These are phyloP conservation scores for Eucalyptus paniculata DNA, from an alignment of 345 rosid species.

Conservation along the genomic window DNA sequence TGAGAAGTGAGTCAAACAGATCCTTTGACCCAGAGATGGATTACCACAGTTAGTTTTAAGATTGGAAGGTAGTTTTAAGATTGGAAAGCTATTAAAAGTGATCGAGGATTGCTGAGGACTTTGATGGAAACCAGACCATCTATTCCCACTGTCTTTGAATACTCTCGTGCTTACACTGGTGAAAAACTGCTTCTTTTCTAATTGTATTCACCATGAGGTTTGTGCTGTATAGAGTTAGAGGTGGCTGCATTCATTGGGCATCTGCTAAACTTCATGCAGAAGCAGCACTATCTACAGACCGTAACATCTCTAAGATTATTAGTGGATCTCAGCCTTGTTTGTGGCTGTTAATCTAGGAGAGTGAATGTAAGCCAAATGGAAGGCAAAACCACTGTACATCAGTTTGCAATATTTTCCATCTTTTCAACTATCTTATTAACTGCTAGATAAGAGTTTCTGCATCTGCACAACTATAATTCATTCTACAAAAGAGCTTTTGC, in stretches of 20 bases:
- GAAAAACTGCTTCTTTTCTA: neutral
- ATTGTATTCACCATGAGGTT: neutral
- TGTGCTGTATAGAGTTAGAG: neutral
- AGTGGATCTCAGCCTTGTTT: neutral
- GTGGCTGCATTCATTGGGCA: neutral
- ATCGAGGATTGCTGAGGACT: neutral
- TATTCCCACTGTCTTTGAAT: neutral
- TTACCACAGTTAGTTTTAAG: neutral
- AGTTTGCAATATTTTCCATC: neutral
- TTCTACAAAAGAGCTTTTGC: neutral
- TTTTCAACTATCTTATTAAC: neutral
- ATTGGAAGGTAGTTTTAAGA: neutral
- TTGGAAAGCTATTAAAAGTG: neutral
- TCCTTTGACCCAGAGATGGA: neutral
- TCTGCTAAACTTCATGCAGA: neutral
- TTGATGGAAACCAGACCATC: neutral
- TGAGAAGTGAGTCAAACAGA: neutral
- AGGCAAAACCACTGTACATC: neutral
- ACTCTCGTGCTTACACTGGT: neutral
- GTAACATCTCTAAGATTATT: neutral
- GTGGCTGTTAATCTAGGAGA: neutral
- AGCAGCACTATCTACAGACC: neutral
- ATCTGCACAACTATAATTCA: neutral
- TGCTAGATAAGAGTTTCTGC: neutral
- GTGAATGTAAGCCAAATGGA: neutral